Evolutionary conservation across 2,329 filamentous ascomycete genomes (phyloP).

Genomic region (Aspergillus hiratsukae): DNA sequence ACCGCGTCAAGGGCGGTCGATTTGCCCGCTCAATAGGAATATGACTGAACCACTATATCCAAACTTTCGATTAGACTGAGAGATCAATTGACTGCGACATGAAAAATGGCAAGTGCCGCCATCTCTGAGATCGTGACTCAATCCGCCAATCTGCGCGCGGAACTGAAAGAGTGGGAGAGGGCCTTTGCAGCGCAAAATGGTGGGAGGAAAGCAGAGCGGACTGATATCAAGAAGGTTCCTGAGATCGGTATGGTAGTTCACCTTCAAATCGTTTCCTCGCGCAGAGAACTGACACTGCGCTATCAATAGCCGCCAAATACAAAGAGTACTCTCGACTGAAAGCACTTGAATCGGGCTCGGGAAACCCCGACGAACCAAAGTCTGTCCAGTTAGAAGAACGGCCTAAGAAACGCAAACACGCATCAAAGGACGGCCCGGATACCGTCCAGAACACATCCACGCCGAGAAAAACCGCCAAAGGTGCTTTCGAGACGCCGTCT

Average conservation of each 20-base stretch:
- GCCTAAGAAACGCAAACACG: constrained; percentile 31
- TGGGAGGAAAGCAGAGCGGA: constrained; percentile 42
- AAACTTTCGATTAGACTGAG: neutral
- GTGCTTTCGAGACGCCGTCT: constrained; percentile 30
- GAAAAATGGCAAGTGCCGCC: constrained; percentile 23
- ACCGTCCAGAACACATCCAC: constrained; percentile 20
- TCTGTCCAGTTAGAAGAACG: constrained; percentile 16
- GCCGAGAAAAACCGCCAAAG: constrained; percentile 32
- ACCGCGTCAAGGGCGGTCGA: constrained; percentile 18
- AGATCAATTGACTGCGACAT: constrained; percentile 8
- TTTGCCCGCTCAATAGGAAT: neutral
- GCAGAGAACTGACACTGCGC: neutral
- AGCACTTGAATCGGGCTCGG: constrained; percentile 26
- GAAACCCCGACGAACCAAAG: constrained; percentile 12
- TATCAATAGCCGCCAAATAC: constrained; percentile 42
- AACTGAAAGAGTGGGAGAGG: constrained; percentile 47
- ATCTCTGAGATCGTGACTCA: constrained; percentile 22
- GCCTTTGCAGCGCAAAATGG: constrained; percentile 40
- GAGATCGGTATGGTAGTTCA: constrained; percentile 35
- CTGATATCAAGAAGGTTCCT: constrained; percentile 46
- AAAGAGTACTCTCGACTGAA: constrained; percentile 44
- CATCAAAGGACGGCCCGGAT: constrained; percentile 25
- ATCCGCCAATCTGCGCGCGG: constrained; percentile 35
- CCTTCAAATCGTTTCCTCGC: neutral
- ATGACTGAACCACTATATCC: neutral